Base-by-base conservation (phyloP, 495 filamentous ascomycete genomes). In the Penicillium alfredii region DNA sequence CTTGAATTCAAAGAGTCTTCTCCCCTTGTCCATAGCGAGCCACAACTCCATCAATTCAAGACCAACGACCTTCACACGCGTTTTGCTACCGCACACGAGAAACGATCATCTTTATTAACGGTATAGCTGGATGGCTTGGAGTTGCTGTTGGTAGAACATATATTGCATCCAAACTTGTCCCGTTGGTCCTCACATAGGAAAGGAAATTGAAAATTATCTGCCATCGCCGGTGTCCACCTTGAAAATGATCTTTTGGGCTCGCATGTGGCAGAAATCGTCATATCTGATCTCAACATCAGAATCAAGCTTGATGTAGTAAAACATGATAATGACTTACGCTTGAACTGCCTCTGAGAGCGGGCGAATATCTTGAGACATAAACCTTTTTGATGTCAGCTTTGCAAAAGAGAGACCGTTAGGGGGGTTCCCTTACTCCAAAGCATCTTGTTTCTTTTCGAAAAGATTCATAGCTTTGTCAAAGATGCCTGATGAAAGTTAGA, bases 401-500 rank as follows among this genome's bases (percentile, higher is more conserved):
- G 22, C 8, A 30, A 24, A 11, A 21, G 19, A 29, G 35, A 29
- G 15, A 26, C 3, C 13, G n/a, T n/a, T n/a, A n/a, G n/a, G 10
- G 31, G 9, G 6, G n/a, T 21, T 12, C 6, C 45, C 59, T 42
- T 41, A 64, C 56, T 60, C 51, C 7, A 64, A 33, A 0, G 40
- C 18, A 33, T 61, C 51, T 30, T 63, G 59, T 29, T 63, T 63
- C 30, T 82, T 71, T 40, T 74, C 76, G 40, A 95, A 56, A 39
- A 85, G 63, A 13, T 77, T 69, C 41, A 94, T 61, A 1, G 88
- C 84, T 21, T 84, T 72, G 3, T 69, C 64, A 50, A 62, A 60
- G 7, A 53, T 60, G 23, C 54, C 54, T 58, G 32, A 1, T 12
- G n/a, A 18, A 0, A n/a, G 54, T 10, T 55, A 38, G 14, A 17